Conservation (phyloP, 495 filamentous ascomycete species). For the Collariella sp. region DNA sequence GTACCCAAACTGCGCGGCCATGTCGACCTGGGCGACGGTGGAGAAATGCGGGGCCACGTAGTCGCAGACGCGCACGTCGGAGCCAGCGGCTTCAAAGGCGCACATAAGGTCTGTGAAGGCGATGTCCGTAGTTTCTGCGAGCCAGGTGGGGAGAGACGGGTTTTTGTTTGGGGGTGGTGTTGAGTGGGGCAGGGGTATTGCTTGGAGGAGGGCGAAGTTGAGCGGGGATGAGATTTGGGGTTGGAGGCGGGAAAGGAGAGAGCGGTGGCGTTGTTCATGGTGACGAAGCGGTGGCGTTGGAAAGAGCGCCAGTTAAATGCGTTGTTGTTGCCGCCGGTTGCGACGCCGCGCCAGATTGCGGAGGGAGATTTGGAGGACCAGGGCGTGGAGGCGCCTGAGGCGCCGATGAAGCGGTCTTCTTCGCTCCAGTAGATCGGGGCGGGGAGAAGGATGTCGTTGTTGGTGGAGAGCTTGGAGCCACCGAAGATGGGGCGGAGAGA, state of each 20-base stretch:
- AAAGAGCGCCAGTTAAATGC: constrained; percentile 56
- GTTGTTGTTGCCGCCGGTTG: constrained; percentile 59
- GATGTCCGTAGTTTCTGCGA: constrained; percentile 33
- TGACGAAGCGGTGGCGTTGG: constrained; percentile 65
- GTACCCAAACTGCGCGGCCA: constrained; percentile 50
- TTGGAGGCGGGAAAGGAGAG: constrained; percentile 37
- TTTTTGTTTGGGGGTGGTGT: constrained; percentile 13
- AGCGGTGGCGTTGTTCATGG: constrained; percentile 57
- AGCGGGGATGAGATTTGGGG: background rate
- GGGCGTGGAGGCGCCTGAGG: constrained; percentile 36
- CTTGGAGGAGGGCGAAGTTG: constrained; percentile 34
- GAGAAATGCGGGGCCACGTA: constrained; percentile 46
- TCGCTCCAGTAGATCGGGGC: constrained; percentile 66
- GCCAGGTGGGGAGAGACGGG: constrained; percentile 35
- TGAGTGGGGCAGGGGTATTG: constrained; percentile 20
- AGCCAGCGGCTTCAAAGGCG: too few relatives aligned
- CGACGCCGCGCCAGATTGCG: constrained; percentile 63
- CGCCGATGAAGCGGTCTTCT: constrained; percentile 59
- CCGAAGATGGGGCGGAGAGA: constrained; percentile 64
- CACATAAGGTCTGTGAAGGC: constrained; percentile 41
- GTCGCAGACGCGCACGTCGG: constrained; percentile 37
- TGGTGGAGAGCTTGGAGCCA: constrained; percentile 65
- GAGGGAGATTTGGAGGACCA: constrained; percentile 51
- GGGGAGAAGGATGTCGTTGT: constrained; percentile 76
- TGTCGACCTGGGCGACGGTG: constrained; percentile 27